These are phyloP conservation scores for Neurospora sp. DNA, from an alignment of 495 filamentous ascomycete genomes.

Conservation along the genomic window DNA sequence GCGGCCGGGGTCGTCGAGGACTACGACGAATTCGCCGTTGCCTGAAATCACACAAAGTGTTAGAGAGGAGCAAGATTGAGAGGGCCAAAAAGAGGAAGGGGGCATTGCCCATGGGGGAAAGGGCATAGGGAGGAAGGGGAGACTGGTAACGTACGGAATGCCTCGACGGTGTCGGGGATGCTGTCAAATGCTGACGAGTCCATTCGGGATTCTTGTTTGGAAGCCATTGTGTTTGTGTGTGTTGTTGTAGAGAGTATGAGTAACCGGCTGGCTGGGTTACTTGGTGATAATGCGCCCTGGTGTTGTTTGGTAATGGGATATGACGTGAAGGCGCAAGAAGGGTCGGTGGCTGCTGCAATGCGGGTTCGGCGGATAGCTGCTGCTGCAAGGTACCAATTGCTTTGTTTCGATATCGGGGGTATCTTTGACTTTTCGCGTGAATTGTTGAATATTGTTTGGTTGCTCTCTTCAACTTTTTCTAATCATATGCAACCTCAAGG, in stretches of 20 bases:
- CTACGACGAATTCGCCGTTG: constrained; percentile 87
- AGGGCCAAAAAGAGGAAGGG: too few relatives aligned
- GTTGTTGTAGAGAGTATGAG: neutral
- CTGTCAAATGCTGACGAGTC: constrained; percentile 56
- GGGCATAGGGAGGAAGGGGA: neutral
- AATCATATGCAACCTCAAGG: neutral
- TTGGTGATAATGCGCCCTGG: neutral
- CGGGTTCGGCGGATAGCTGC: neutral
- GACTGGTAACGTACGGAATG: constrained; percentile 69
- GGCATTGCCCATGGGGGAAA: too few relatives aligned
- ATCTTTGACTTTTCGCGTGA: neutral
- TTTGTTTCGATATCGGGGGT: neutral
- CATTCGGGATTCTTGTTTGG: constrained; percentile 19
- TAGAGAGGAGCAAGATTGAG: too few relatives aligned
- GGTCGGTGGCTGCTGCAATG: neutral
- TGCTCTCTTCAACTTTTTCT: neutral
- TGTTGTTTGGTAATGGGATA: neutral
- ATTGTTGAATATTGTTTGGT: neutral
- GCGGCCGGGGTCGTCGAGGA: constrained; percentile 78
- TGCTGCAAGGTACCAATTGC: neutral
- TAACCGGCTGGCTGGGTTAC: neutral
- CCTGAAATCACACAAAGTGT: too few relatives aligned
- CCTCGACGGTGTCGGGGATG: constrained; percentile 73
- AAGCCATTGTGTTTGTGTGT: constrained; percentile 26
- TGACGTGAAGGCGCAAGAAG: neutral